phyloP scores from a whole-genome alignment of 2,329 filamentous ascomycete genomes.

The Colletotrichum sp. region DNA sequence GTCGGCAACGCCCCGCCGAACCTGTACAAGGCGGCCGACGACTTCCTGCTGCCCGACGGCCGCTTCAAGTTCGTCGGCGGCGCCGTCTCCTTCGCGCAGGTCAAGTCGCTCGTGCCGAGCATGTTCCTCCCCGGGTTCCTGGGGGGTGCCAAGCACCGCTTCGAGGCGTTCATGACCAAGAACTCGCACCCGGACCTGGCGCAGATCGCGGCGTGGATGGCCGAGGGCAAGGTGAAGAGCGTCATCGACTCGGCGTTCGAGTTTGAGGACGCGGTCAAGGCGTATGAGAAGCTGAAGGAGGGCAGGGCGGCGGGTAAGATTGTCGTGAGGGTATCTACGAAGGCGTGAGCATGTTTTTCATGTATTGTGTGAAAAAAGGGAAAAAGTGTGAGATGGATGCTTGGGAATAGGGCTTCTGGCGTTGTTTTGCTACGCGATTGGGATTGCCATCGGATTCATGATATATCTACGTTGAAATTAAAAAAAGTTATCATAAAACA shows the following conservation, averaged over 20 bases:
- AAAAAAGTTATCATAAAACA: background rate
- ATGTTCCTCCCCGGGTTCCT: constrained; percentile 37
- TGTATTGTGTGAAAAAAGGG: too few species aligned
- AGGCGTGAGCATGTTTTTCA: background rate
- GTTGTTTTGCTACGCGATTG: background rate
- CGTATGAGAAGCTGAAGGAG: constrained; percentile 63
- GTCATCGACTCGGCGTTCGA: constrained; percentile 60
- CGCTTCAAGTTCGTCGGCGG: constrained; percentile 58
- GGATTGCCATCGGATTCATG: background rate
- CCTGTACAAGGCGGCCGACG: constrained; percentile 57
- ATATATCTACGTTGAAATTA: background rate
- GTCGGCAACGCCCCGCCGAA: constrained; percentile 53
- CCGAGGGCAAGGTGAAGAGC: constrained; percentile 61
- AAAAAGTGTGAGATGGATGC: background rate
- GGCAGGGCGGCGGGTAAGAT: constrained; percentile 67
- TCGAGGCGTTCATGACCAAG: constrained; percentile 42
- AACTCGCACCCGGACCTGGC: constrained; percentile 50
- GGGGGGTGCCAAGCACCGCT: constrained; percentile 46
- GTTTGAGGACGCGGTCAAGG: constrained; percentile 61
- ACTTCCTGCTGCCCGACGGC: constrained; percentile 53
- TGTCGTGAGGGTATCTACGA: constrained; percentile 39
- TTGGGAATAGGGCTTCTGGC: background rate
- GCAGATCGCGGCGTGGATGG: constrained; percentile 59
- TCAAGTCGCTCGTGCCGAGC: constrained; percentile 27
- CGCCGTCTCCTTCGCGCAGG: constrained; percentile 30